Conservation (phyloP, 108 stramenopile species). For the Schizochytrium sp. region DNA sequence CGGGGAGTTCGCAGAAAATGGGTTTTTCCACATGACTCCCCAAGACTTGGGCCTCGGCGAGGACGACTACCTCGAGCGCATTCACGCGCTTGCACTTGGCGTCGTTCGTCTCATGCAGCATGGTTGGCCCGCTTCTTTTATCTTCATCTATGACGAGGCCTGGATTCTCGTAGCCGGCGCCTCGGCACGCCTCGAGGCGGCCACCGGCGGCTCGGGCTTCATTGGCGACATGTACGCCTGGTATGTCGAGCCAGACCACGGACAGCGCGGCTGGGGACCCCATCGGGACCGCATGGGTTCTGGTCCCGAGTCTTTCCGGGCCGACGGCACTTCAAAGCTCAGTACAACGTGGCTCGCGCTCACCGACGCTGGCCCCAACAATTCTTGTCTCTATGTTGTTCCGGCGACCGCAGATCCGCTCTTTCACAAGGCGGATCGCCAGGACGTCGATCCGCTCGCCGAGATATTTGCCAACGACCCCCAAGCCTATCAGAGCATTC, state of each 20-base stretch:
- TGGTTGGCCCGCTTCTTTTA: slow-evolving; percentile 3
- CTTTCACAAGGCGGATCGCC: background rate
- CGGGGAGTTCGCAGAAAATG: background rate
- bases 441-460: background rate
- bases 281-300: slow-evolving; percentile 12
- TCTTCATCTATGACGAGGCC: slow-evolving; percentile 11
- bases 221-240: slow-evolving; percentile 10
- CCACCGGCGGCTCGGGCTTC: background rate
- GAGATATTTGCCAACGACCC: background rate
- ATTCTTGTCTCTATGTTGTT: background rate
- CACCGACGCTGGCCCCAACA: background rate
- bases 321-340: background rate
- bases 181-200: background rate
- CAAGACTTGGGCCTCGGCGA: background rate
- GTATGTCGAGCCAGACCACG: background rate
- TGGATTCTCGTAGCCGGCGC: background rate
- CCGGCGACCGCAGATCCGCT: background rate
- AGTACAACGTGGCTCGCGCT: slow-evolving; percentile 12
- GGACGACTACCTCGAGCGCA: background rate
- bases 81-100: background rate
- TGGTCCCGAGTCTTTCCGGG: background rate
- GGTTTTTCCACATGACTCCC: background rate
- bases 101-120: slow-evolving; percentile 2
- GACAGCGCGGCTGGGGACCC: background rate
- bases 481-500: slow-evolving; percentile 7